These are phyloP conservation scores for Arxiozyma telluris DNA, from an alignment of 1,139 yeast genomes.

Conservation along the genomic window DNA sequence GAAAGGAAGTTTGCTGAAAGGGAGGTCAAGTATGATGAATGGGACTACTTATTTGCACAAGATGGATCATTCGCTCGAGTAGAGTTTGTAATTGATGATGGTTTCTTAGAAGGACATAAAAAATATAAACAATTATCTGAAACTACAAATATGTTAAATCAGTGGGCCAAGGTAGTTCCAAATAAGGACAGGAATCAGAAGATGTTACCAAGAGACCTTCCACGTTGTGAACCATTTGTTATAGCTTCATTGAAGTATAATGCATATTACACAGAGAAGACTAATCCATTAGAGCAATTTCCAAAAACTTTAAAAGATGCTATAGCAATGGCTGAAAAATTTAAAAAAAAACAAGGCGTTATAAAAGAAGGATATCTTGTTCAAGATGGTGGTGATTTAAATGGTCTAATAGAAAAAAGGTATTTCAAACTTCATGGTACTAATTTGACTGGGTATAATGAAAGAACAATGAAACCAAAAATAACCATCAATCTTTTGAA, in stretches of 20 bases:
- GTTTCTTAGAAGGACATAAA: slow-evolving; percentile 23
- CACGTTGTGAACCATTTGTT: slow-evolving; percentile 44
- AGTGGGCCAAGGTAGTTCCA: slow-evolving; percentile 54
- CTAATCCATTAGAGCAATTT: slow-evolving; percentile 45
- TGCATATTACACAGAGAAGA: slow-evolving; percentile 63
- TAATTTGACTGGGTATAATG: slow-evolving; percentile 57
- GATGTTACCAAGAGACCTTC: slow-evolving; percentile 22
- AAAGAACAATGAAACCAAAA: slow-evolving; percentile 50
- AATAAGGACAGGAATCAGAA: slow-evolving; percentile 25
- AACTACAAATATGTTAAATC: slow-evolving; percentile 49
- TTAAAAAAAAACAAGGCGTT: slow-evolving; percentile 34
- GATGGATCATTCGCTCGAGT: slow-evolving; percentile 88
- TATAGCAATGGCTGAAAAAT: slow-evolving; percentile 41
- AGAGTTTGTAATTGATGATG: slow-evolving; percentile 51
- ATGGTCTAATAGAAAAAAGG: slow-evolving; percentile 45
- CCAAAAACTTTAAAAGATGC: slow-evolving; percentile 62
- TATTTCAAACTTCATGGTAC: slow-evolving; percentile 53
- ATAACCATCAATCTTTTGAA: slow-evolving; percentile 60
- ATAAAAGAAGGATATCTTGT: slow-evolving; percentile 52
- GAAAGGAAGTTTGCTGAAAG: slow-evolving; percentile 47
- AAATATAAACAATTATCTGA: slow-evolving; percentile 37
- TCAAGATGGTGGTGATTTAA: slow-evolving; percentile 73
- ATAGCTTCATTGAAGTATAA: slow-evolving; percentile 63
- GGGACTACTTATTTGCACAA: slow-evolving; percentile 53
- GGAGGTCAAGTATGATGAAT: slow-evolving; percentile 42